Evolutionary conservation across 202 grass and related monocot species (phyloP).

Genomic region (Dendrocalamus latiflorus): DNA sequence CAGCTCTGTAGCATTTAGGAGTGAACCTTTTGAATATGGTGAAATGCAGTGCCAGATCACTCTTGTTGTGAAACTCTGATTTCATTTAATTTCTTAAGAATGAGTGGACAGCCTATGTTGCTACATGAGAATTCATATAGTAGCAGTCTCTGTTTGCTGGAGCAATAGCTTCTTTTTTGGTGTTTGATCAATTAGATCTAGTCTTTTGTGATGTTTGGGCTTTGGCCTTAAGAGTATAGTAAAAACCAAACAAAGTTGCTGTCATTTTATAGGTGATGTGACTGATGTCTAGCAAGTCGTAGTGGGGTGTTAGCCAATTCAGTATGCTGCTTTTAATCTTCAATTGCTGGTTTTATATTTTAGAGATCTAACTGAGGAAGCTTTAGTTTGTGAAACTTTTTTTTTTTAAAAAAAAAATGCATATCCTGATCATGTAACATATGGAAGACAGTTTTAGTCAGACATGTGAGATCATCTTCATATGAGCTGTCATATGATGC

Average conservation of each 20-base stretch:
- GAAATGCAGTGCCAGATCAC: not conserved
- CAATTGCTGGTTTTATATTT: not conserved
- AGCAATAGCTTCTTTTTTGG: not conserved
- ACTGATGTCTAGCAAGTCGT: not conserved
- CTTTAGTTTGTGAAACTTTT: not conserved
- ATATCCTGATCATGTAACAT: not conserved
- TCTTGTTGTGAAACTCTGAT: not conserved
- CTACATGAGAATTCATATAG: not conserved
- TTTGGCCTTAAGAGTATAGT: not conserved
- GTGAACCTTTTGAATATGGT: not conserved
- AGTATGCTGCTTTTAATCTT: not conserved
- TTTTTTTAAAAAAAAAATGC: not conserved
- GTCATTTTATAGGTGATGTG: not conserved
- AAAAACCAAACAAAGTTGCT: not conserved
- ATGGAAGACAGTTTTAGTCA: not conserved
- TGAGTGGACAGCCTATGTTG: not conserved
- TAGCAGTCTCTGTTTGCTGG: not conserved
- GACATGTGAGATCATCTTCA: not conserved
- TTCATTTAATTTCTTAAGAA: conserved; percentile 1
- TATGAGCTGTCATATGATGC: not conserved
- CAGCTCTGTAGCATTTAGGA: not conserved
- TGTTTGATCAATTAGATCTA: not conserved
- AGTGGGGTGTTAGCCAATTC: not conserved
- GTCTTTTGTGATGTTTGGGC: not conserved
- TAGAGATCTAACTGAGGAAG: not conserved